These are phyloP conservation scores for Rosa lucieae DNA, from an alignment of 306 rosid genomes.

Conservation along the genomic window DNA sequence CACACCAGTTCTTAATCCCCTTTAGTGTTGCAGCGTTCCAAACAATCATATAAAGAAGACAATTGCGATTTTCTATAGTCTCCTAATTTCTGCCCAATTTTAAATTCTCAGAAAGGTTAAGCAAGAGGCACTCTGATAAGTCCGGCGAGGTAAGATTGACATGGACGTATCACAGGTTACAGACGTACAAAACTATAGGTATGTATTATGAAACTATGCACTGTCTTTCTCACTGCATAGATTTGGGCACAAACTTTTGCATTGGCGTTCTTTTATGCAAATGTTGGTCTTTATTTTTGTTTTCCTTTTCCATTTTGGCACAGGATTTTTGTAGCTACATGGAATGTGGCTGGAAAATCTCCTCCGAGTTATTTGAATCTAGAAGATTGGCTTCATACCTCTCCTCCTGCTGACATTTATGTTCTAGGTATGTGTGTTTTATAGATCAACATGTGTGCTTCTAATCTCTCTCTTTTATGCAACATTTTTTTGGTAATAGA, in stretches of 20 bases:
- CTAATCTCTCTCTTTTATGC: conserved; percentile 11
- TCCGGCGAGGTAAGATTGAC: conserved; percentile 67
- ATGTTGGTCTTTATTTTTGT: conserved; percentile 18
- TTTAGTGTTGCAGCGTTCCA: conserved; percentile 29
- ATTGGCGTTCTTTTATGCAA: conserved; percentile 3
- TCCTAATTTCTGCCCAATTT: conserved; percentile 22
- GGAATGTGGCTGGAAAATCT: too few relatives aligned
- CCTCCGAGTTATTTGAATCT: too few relatives aligned
- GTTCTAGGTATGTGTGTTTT: conserved; percentile 67
- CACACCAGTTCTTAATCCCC: conserved; percentile 51
- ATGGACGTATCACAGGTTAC: conserved; percentile 59
- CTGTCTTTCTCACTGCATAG: conserved; percentile 11
- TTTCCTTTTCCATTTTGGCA: too few relatives aligned
- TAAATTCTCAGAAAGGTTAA: conserved; percentile 57
- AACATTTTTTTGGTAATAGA: conserved; percentile 5
- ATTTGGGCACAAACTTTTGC: neutral
- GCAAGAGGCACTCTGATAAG: conserved; percentile 63
- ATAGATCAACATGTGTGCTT: conserved; percentile 14
- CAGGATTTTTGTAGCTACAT: too few relatives aligned
- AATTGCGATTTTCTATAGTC: conserved; percentile 27
- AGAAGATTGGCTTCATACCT: conserved; percentile 98
- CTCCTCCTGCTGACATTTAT: conserved; percentile 92
- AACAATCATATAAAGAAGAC: conserved; percentile 22
- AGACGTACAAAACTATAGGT: conserved; percentile 80
- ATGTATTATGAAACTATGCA: conserved; percentile 21